These are phyloP conservation scores for Plasmodium gallinaceum DNA, from an alignment of 169 alveolate genomes.

Conservation along the genomic window DNA sequence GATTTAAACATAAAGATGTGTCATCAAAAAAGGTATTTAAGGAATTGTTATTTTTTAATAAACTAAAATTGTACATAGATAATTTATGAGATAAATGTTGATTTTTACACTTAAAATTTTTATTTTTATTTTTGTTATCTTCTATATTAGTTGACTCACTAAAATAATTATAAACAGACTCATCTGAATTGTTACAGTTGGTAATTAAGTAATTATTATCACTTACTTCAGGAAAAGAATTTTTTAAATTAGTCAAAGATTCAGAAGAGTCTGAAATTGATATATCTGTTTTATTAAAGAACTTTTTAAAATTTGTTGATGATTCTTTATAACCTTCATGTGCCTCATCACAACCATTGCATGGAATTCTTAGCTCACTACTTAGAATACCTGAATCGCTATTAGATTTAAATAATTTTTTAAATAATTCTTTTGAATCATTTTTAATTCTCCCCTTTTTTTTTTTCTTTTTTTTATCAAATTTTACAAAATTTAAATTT, in stretches of 20 bases:
- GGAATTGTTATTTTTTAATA: slow-evolving; percentile 13
- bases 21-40: slow-evolving; percentile 3
- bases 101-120: background rate
- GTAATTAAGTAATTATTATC: background rate
- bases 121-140: background rate
- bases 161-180: slow-evolving; percentile 14
- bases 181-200: slow-evolving; percentile 28
- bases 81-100: slow-evolving; percentile 1
- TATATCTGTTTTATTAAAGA: slow-evolving; percentile 21
- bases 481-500: slow-evolving; percentile 53
- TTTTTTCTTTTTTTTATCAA: slow-evolving; percentile 53
- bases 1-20: slow-evolving; percentile 35
- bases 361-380: background rate
- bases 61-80: slow-evolving; percentile 32
- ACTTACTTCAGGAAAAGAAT: background rate
- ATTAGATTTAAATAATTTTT: slow-evolving; percentile 16
- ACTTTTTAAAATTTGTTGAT: slow-evolving; percentile 35
- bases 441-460: slow-evolving; percentile 12
- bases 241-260: slow-evolving; percentile 9
- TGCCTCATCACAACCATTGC: slow-evolving; percentile 13
- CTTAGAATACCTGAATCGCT: slow-evolving; percentile 51
- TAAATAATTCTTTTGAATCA: background rate
- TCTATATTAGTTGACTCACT: slow-evolving; percentile 28
- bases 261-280: slow-evolving; percentile 35
- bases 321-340: background rate